phyloP scores from a whole-genome alignment of 768 basidiomycete genomes.

The Lactarius indigo region DNA sequence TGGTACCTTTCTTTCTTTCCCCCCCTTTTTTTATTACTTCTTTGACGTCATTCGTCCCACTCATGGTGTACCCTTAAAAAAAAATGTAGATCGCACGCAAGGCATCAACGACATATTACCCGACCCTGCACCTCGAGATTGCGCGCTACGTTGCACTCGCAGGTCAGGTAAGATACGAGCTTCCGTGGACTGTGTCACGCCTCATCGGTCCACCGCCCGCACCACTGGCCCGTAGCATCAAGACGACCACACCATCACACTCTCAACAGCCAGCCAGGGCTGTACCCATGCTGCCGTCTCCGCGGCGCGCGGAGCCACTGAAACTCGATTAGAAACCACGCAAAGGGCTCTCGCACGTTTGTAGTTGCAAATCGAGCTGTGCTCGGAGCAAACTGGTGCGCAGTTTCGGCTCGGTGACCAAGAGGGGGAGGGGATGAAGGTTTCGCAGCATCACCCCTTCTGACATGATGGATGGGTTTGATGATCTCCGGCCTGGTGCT shows the following conservation, averaged over 20 bases:
- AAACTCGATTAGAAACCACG: conserved; percentile 16
- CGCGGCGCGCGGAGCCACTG: conserved; percentile 20
- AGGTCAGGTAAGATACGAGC: conserved; percentile 60
- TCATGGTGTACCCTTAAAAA: background rate
- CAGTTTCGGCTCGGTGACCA: background rate
- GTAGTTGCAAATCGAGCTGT: conserved; percentile 9
- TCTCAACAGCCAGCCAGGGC: conserved; percentile 4
- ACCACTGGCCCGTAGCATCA: conserved; percentile 35
- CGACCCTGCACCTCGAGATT: conserved; percentile 89
- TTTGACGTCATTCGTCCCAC: background rate
- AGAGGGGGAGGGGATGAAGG: background rate
- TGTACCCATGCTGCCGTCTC: conserved; percentile 19
- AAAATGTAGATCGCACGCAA: conserved; percentile 82
- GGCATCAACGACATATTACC: conserved; percentile 92
- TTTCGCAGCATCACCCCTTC: background rate
- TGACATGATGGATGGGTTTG: background rate
- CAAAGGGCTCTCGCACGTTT: no score
- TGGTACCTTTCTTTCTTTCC: conserved; percentile 49
- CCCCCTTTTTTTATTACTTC: background rate
- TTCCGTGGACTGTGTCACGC: conserved; percentile 79
- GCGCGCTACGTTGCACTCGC: conserved; percentile 79
- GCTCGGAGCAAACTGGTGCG: conserved; percentile 1
- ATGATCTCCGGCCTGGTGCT: conserved; percentile 14
- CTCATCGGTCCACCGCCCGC: conserved; percentile 77
- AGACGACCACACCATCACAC: background rate